phyloP scores from a whole-genome alignment of 2,329 filamentous ascomycete genomes.

The Hymenoscyphus salicellus region DNA sequence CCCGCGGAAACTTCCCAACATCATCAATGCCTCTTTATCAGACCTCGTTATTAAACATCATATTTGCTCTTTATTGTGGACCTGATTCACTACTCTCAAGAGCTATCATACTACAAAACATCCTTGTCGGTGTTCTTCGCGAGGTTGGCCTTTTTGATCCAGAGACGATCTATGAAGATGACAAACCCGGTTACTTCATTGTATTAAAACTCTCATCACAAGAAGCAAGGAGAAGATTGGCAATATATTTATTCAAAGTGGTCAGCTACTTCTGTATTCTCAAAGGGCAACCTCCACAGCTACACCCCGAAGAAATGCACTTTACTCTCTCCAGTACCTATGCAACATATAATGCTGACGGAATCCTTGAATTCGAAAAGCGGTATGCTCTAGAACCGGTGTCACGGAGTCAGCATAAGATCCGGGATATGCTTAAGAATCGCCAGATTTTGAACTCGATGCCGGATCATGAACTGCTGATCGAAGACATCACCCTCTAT shows the following conservation, averaged over 20 bases:
- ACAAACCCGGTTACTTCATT: conserved; percentile 40
- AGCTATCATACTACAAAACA: conserved; percentile 37
- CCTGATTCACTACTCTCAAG: conserved; percentile 34
- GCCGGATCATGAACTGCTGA: conserved; percentile 17
- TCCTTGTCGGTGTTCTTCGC: conserved; percentile 38
- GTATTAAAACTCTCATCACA: conserved; percentile 36
- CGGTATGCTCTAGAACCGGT: conserved; percentile 37
- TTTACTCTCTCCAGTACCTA: conserved; percentile 37
- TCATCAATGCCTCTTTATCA: conserved; percentile 32
- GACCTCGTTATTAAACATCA: conserved; percentile 39
- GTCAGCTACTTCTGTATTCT: conserved; percentile 40
- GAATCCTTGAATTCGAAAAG: conserved; percentile 39
- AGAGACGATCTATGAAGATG: conserved; percentile 38
- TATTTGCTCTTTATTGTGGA: conserved; percentile 38
- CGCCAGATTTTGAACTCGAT: not conserved
- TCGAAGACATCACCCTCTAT: conserved; percentile 31
- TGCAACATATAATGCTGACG: conserved; percentile 40
- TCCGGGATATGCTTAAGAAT: conserved; percentile 21
- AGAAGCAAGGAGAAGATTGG: conserved; percentile 40
- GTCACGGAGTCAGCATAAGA: conserved; percentile 27
- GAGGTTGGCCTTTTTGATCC: conserved; percentile 39
- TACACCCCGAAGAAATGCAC: conserved; percentile 41
- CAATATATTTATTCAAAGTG: conserved; percentile 39
- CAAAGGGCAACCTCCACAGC: conserved; percentile 34
- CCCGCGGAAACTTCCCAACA: conserved; percentile 30